These are phyloP conservation scores for Chlorociboria aeruginascens DNA, from an alignment of 495 filamentous ascomycete species.

Conservation along the genomic window DNA sequence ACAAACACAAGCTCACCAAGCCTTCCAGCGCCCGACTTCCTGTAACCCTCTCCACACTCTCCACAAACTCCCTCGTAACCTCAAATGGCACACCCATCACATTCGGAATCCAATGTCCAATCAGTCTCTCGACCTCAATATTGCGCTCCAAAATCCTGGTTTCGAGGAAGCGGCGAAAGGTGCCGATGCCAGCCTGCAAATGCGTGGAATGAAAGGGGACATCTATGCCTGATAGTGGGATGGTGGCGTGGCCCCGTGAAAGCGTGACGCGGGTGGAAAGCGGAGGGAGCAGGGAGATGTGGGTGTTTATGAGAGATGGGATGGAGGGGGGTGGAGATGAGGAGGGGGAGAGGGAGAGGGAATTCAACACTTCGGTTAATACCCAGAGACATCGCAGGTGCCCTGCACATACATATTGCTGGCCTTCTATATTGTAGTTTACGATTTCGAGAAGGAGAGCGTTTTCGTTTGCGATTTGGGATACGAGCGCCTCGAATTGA, in stretches of 20 bases:
- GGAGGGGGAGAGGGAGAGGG: neutral
- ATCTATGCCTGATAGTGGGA: constrained; percentile 31
- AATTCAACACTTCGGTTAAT: neutral
- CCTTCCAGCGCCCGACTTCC: too few relatives aligned
- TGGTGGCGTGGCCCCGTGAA: constrained; percentile 21
- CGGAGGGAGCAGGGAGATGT: too few relatives aligned
- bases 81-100: constrained; percentile 24
- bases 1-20: too few relatives aligned
- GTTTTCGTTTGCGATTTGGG: neutral
- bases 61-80: too few relatives aligned
- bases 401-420: constrained; percentile 34
- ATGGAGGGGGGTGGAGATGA: neutral
- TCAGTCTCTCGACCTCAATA: constrained; percentile 20
- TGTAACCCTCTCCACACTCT: too few relatives aligned
- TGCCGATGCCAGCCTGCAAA: constrained; percentile 20
- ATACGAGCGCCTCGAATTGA: neutral
- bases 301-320: neutral
- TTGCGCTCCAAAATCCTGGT: constrained; percentile 8
- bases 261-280: constrained; percentile 9
- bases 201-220: constrained; percentile 31
- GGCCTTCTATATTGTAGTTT: constrained; percentile 27
- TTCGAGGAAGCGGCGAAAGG: constrained; percentile 21
- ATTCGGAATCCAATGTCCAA: constrained; percentile 28
- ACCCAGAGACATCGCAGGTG: constrained; percentile 1
- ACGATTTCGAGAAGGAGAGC: constrained; percentile 20